Conservation (phyloP, 2,329 filamentous ascomycete species). For the Monosporascus sp. region DNA sequence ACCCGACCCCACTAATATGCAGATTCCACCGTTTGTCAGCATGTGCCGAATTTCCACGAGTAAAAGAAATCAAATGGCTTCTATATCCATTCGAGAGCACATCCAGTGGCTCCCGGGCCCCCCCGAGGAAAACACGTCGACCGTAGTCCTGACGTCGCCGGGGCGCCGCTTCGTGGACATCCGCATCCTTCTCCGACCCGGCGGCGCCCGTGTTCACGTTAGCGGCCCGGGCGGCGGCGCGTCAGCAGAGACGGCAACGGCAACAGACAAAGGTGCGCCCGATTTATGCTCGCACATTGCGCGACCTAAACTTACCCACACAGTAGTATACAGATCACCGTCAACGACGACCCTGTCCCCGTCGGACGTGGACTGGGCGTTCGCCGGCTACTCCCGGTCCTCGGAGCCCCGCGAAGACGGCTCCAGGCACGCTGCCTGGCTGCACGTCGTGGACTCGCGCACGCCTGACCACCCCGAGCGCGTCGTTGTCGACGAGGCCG, state of each 20-base stretch:
- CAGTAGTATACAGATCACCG: too few species aligned
- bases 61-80: slow-evolving; percentile 1
- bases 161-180: slow-evolving; percentile 56
- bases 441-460: slow-evolving; percentile 57
- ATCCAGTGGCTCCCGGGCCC: slow-evolving; percentile 53
- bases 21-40: not conserved
- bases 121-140: slow-evolving; percentile 57
- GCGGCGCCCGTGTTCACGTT: not conserved
- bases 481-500: slow-evolving; percentile 45
- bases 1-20: not conserved
- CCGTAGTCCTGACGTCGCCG: slow-evolving; percentile 60
- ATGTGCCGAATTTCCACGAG: not conserved
- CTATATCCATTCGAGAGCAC: slow-evolving; percentile 52
- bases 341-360: slow-evolving; percentile 1
- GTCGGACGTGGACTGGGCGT: slow-evolving; percentile 57
- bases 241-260: not conserved
- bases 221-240: not conserved
- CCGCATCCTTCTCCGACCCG: slow-evolving; percentile 39
- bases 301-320: not conserved
- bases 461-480: slow-evolving; percentile 31
- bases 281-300: not conserved
- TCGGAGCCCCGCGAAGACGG: slow-evolving; percentile 25
- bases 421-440: slow-evolving; percentile 40
- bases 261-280: not conserved
- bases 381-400: slow-evolving; percentile 49